phyloP scores from a whole-genome alignment of 2,329 filamentous ascomycete genomes.

The Fusarium paranaense region DNA sequence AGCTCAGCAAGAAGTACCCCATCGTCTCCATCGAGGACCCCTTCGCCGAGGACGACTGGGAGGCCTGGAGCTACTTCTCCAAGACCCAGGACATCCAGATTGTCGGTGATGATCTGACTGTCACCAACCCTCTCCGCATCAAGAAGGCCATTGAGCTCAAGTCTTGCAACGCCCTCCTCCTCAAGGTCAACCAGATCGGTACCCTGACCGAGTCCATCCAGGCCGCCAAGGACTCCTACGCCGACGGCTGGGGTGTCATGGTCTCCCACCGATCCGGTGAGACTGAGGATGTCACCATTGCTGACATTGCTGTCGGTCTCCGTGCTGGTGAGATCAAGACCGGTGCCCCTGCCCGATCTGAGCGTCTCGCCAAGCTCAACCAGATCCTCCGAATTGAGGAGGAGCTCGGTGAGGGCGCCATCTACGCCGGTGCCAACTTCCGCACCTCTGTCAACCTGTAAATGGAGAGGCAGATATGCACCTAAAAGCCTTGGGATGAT shows the following conservation, averaged over 20 bases:
- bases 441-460: constrained; percentile 90
- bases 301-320: constrained; percentile 97
- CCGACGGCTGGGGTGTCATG: constrained; percentile 98
- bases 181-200: constrained; percentile 99
- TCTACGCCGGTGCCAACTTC: constrained; percentile 95
- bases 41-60: constrained; percentile 99
- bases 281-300: constrained; percentile 99
- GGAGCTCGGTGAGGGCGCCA: constrained; percentile 90
- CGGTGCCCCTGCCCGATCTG: constrained; percentile 93
- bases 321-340: constrained; percentile 99
- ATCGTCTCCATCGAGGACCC: constrained; percentile 99
- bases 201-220: constrained; percentile 99
- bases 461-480: constrained; percentile 47
- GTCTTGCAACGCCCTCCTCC: constrained; percentile 96
- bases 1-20: constrained; percentile 92
- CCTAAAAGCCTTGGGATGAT: constrained; percentile 39
- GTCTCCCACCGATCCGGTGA: constrained; percentile 99
- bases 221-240: constrained; percentile 98
- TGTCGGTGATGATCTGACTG: constrained; percentile 97
- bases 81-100: constrained; percentile 99
- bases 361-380: constrained; percentile 99
- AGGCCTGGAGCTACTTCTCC: constrained; percentile 99
- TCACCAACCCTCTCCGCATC: constrained; percentile 98
- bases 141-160: constrained; percentile 99
- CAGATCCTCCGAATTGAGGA: constrained; percentile 99